These are phyloP conservation scores for Citrullus amarus DNA, from an alignment of 306 rosid genomes.

Conservation along the genomic window DNA sequence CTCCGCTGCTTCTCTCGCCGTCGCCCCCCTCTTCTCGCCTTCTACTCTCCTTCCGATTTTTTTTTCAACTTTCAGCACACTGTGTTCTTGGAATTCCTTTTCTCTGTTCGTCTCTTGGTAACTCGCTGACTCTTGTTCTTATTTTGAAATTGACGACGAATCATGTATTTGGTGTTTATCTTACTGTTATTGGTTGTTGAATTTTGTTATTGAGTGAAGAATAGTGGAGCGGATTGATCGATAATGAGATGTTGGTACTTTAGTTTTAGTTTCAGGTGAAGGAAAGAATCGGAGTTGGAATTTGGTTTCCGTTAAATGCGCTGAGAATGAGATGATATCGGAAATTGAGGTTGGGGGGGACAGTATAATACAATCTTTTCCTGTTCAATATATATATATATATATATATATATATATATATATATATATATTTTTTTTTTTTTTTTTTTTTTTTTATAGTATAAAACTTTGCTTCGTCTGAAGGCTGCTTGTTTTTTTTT, in stretches of 20 bases:
- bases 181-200: conserved; percentile 1
- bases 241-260: background rate
- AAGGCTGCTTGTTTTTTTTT: background rate
- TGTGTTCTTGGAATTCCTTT: conserved; percentile 12
- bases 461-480: background rate
- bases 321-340: background rate
- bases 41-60: background rate
- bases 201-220: background rate
- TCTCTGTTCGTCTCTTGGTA: conserved; percentile 11
- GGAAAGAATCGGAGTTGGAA: background rate
- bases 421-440: too few species aligned
- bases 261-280: background rate
- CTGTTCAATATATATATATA: too few species aligned
- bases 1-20: background rate
- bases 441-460: background rate
- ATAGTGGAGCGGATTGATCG: background rate
- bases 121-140: conserved; percentile 16
- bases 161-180: background rate
- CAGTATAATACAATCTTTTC: background rate
- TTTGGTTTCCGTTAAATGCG: background rate
- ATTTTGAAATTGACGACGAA: background rate
- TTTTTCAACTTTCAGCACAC: conserved; percentile 8
- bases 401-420: too few species aligned
- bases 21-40: background rate
- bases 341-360: background rate